Evolutionary conservation across 2,329 filamentous ascomycete genomes (phyloP).

Genomic region (Ophiocordyceps sinensis): DNA sequence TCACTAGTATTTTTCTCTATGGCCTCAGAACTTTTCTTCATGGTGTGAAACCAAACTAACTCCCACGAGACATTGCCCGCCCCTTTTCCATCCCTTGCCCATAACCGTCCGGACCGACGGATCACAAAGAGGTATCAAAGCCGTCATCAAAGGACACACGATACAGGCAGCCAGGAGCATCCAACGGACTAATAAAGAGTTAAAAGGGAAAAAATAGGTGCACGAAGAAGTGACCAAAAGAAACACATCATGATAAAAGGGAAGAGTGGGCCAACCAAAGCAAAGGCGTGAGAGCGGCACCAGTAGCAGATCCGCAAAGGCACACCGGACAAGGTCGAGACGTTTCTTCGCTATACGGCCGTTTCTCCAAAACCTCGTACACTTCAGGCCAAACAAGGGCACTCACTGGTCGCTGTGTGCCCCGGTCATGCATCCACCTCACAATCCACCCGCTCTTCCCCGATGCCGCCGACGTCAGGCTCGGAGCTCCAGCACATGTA

Average conservation of each 20-base stretch:
- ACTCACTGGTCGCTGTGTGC: background rate
- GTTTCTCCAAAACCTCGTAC: constrained; percentile 5
- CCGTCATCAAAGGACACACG: too few relatives aligned
- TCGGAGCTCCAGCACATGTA: background rate
- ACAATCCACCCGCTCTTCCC: background rate
- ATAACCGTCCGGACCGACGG: too few relatives aligned
- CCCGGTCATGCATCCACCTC: background rate
- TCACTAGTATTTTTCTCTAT: too few relatives aligned
- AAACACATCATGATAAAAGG: background rate
- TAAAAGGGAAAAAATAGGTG: too few relatives aligned
- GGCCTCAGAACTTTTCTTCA: too few relatives aligned
- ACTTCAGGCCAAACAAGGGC: background rate
- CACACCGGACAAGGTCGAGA: background rate
- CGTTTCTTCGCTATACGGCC: constrained; percentile 1
- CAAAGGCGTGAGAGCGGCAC: background rate
- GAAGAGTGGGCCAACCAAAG: background rate
- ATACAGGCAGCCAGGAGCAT: too few relatives aligned
- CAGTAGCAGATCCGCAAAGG: background rate
- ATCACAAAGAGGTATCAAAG: too few relatives aligned
- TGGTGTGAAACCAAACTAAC: too few relatives aligned
- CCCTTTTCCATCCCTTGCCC: too few relatives aligned
- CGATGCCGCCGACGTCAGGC: background rate
- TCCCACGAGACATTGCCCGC: too few relatives aligned
- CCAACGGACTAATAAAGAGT: too few relatives aligned
- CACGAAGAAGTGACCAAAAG: too few relatives aligned